Conservation (phyloP, 2,329 filamentous ascomycete genomes). For the Phyllosticta citrichinensis region DNA sequence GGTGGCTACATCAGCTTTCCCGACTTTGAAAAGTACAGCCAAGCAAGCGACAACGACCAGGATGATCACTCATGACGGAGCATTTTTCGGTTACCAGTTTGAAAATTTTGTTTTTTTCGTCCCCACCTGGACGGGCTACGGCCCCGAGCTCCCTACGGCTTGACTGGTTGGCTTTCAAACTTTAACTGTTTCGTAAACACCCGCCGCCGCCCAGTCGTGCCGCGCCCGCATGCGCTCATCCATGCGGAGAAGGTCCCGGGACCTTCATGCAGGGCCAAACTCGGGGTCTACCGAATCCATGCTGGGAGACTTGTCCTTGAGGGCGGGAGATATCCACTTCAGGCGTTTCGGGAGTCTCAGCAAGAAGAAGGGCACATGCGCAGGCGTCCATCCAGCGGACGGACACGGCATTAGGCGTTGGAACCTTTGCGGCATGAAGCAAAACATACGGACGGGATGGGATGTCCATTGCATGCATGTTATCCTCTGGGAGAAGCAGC, state of each 20-base stretch:
- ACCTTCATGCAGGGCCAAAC: not conserved
- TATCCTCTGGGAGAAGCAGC: not conserved
- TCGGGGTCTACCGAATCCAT: not conserved
- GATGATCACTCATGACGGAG: not conserved
- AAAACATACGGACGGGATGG: not conserved
- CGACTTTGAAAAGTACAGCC: conserved; percentile 57
- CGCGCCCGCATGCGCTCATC: not conserved
- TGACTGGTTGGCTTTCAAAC: not conserved
- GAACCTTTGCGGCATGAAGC: not conserved
- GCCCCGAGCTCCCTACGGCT: not conserved
- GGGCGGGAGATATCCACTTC: not conserved
- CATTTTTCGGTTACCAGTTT: not conserved
- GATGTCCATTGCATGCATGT: not conserved
- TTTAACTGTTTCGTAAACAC: not conserved
- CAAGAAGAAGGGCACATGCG: not conserved
- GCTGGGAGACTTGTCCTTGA: not conserved
- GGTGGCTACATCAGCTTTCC: conserved; percentile 62
- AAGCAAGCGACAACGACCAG: conserved; percentile 2
- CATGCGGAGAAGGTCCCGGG: not conserved
- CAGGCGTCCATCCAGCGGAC: not conserved
- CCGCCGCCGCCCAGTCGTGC: not conserved
- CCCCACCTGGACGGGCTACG: not conserved
- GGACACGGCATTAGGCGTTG: not conserved
- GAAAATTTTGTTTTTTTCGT: not conserved
- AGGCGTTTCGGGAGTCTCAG: not conserved